phyloP scores from a whole-genome alignment of 768 basidiomycete genomes.

The Psilocybe sp. region DNA sequence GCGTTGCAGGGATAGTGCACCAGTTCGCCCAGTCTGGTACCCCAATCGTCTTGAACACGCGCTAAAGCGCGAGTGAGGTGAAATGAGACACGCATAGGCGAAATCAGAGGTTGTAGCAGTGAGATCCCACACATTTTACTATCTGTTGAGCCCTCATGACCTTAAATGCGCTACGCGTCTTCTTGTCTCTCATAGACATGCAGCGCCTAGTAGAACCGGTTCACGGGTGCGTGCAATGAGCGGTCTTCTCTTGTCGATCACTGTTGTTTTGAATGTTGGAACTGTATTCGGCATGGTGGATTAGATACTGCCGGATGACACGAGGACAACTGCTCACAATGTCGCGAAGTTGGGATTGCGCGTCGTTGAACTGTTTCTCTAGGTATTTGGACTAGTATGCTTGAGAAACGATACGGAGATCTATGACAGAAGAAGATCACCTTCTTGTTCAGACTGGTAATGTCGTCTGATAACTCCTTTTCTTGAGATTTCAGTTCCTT shows the following conservation, averaged over 20 bases:
- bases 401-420: not conserved
- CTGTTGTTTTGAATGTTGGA: conserved; percentile 51
- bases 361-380: conserved; percentile 91
- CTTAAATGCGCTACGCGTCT: too few relatives aligned
- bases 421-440: conserved; percentile 30
- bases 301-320: not conserved
- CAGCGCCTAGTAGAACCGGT: too few relatives aligned
- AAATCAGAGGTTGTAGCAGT: too few relatives aligned
- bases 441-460: conserved; percentile 82
- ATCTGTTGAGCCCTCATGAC: too few relatives aligned
- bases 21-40: too few relatives aligned
- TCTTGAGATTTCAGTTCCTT: conserved; percentile 71
- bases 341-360: conserved; percentile 81
- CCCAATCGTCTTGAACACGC: too few relatives aligned
- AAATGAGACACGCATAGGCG: too few relatives aligned
- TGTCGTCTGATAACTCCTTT: conserved; percentile 82
- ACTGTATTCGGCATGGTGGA: conserved; percentile 33
- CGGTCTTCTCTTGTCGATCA: conserved; percentile 13
- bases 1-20: too few relatives aligned
- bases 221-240: too few relatives aligned
- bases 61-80: too few relatives aligned
- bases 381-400: conserved; percentile 74
- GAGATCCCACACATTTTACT: too few relatives aligned
- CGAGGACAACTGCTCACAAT: conserved; percentile 50
- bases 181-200: too few relatives aligned